Evolutionary conservation across 2,329 filamentous ascomycete genomes (phyloP), one percentile per base, ranked within the genome.

Genomic region (Aspergillus calidoustus): DNA sequence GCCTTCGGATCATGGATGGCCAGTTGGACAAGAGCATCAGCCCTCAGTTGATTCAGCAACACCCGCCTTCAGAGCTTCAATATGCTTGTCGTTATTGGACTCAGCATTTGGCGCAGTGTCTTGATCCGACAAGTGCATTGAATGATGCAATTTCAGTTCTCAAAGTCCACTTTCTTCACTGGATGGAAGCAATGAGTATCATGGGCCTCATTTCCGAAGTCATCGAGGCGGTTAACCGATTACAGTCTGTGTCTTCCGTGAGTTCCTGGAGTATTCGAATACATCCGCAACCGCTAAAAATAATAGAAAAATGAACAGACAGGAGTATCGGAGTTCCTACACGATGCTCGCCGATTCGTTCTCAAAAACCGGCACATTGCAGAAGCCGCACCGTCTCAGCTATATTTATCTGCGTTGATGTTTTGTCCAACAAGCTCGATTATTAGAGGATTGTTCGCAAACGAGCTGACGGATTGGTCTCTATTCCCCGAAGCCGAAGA

Each of bases 301-400:
- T 17, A 25, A 46, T 52, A 63, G 61, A 19, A 34, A 23, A 23
- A 30, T 31, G 17, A 49, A 13, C 25, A 47, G 30, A 54, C 38
- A 30, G 43, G 8, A 1, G 13, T 60, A 13, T 41, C 22, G 8
- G 17, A 34, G 1, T 56, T 62, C 15, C 46, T 62, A 3, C 25
- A 23, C 23, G 60, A 62, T 52, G 60, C 56, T 2, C 46, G 52
- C n/a, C 34, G 60, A 30, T 59, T 56, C 52, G 56, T 62, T 5
- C 38, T 55, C 8, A 62, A 62, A 11, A 25, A 46, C 52, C n/a
- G 13, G 22, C n/a, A 50, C 6, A 62, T 62, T 52, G 34, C 34
- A 30, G 56, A 62, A 22, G 48, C 7, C 2, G 60, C 55, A 54
- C 56, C 52, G 15, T 38, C 59, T n/a, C 56, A 62, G 41, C 46